A percentile compares a stretch with the other conserved stretches of the same genome.
Conservation (phyloP, 306 rosid genomes). For the Fagus crenata region DNA sequence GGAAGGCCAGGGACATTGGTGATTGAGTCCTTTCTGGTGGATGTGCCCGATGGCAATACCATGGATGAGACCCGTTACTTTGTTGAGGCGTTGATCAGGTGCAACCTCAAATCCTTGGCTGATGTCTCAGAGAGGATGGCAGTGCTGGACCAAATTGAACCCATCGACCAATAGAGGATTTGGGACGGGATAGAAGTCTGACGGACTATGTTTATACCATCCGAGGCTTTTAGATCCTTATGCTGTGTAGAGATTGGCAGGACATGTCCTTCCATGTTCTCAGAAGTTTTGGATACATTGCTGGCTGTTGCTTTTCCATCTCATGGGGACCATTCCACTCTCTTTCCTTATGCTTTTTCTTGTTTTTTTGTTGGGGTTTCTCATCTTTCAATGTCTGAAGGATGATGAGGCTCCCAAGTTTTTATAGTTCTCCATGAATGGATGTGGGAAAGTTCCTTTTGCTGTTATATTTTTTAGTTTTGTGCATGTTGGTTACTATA, state of each 20-base stretch:
- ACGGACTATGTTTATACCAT: slow-evolving; percentile 34
- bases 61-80: slow-evolving; percentile 93
- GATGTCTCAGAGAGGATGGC: slow-evolving; percentile 99
- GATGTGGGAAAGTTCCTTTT: slow-evolving; percentile 41
- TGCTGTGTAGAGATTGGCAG: slow-evolving; percentile 66
- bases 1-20: slow-evolving; percentile 96
- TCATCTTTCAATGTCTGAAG: slow-evolving; percentile 33
- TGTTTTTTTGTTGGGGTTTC: slow-evolving; percentile 41
- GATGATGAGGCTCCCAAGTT: slow-evolving; percentile 34
- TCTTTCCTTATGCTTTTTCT: slow-evolving; percentile 30
- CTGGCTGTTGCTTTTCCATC: slow-evolving; percentile 45
- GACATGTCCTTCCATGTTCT: slow-evolving; percentile 57
- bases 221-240: slow-evolving; percentile 46
- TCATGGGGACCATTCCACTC: slow-evolving; percentile 47
- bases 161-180: slow-evolving; percentile 49
- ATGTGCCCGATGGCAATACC: slow-evolving; percentile 92
- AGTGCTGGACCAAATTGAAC: slow-evolving; percentile 70
- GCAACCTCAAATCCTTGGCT: slow-evolving; percentile 94
- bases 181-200: slow-evolving; percentile 35
- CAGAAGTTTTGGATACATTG: slow-evolving; percentile 59
- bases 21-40: slow-evolving; percentile 92
- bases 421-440: slow-evolving; percentile 36
- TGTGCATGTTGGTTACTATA: slow-evolving; percentile 48
- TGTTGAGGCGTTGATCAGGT: slow-evolving; percentile 84
- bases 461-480: slow-evolving; percentile 45